Conservation (phyloP, 345 rosid species). For the Pugionium dolabratum region DNA sequence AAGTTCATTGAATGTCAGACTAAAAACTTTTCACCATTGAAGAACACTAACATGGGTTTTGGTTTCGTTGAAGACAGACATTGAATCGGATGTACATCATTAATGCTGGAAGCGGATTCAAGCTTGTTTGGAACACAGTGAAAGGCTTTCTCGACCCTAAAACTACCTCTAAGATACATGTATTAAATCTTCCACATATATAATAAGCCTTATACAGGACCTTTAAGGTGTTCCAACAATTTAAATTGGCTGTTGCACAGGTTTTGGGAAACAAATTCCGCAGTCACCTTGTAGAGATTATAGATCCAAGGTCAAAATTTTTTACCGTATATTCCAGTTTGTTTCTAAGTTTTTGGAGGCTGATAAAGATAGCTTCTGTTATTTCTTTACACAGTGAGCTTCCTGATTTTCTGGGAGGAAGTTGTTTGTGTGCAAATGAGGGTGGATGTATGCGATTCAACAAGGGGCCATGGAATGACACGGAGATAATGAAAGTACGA, state of each 20-base stretch:
- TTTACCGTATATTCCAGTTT: slow-evolving; percentile 5
- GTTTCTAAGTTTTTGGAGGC: slow-evolving; percentile 15
- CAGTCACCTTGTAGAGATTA: slow-evolving; percentile 68
- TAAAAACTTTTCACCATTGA: background rate
- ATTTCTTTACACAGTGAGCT: slow-evolving; percentile 61
- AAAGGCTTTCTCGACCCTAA: slow-evolving; percentile 90
- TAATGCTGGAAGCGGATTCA: slow-evolving; percentile 87
- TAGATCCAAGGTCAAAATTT: slow-evolving; percentile 68
- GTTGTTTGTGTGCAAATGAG: slow-evolving; percentile 68
- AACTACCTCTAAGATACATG: slow-evolving; percentile 90
- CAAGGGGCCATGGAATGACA: slow-evolving; percentile 94
- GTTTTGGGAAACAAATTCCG: slow-evolving; percentile 83
- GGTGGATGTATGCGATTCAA: slow-evolving; percentile 84
- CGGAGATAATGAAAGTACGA: slow-evolving; percentile 80
- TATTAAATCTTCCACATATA: slow-evolving; percentile 34
- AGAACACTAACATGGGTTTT: slow-evolving; percentile 37
- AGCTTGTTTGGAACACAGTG: slow-evolving; percentile 80
- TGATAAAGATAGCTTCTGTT: slow-evolving; percentile 19
- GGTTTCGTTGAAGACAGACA: slow-evolving; percentile 59
- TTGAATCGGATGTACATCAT: slow-evolving; percentile 91
- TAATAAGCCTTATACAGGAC: slow-evolving; percentile 1
- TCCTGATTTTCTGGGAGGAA: slow-evolving; percentile 96
- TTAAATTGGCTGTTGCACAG: slow-evolving; percentile 46
- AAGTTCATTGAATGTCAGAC: slow-evolving; percentile 26
- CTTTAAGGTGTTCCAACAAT: slow-evolving; percentile 21